Base-by-base conservation (phyloP, 2,329 filamentous ascomycete genomes). In the Knufia fluminis region DNA sequence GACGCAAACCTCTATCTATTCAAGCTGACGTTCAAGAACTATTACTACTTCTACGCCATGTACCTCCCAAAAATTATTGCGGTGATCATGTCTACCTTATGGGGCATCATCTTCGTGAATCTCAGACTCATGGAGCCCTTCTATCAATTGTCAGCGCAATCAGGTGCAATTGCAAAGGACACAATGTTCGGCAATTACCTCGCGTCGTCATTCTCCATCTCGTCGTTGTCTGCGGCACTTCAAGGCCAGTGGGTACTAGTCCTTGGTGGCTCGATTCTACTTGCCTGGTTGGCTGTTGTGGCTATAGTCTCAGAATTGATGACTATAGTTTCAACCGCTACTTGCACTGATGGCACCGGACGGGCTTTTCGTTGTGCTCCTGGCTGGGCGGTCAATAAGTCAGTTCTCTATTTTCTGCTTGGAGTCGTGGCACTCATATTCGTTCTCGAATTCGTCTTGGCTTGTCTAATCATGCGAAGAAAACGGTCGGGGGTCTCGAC, bases 111-210 rank as follows among this genome's bases (percentile, higher is more conserved):
- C 12, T 54, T 49, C 39, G 32, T 52, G 10, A 39, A 35, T n/a
- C 31, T 44, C 0, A 53, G 53, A 36, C 46, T 56, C 43, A 54
- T 56, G 50, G 54, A 56, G 31, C 54, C 54, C 1, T 54, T 54
- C 33, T 53, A 54, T 40, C 50, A 51, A 28, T 41, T 56, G 1
- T 41, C 50, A 14, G 33, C 43, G 22, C 10, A 19, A 19, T 46
- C 31, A 20, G 54, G 55, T n/a, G 54, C 54, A 12, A 49, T 42
- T n/a, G 36, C 45, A 14, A 48, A 41, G 26, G 44, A 52, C 16
- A 38, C 52, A 12, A 23, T 55, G 36, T 22, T 46, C 17, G 49
- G 48, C 6, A 46, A 54, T 23, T 55, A 55, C 51, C 22, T 55
- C 22, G n/a, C 52, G 12, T 28, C 40, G 10, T 26, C 28, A 8